phyloP scores from a whole-genome alignment of 768 basidiomycete genomes.

The Brasilioporus rufonigricans region DNA sequence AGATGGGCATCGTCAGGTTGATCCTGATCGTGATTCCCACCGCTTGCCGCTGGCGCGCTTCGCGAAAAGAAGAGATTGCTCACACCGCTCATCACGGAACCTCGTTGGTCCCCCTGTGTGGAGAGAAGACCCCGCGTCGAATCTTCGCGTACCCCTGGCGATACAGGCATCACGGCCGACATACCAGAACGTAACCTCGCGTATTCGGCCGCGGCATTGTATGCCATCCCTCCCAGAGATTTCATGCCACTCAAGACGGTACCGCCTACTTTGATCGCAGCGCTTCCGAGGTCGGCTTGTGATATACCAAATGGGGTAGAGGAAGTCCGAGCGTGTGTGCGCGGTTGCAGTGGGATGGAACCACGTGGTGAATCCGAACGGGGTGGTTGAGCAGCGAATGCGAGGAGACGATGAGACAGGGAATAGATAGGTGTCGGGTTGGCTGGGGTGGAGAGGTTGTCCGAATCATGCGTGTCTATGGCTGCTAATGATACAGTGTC shows the following conservation, averaged over 20 bases:
- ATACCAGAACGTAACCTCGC: conserved; percentile 35
- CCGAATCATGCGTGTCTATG: conserved; percentile 27
- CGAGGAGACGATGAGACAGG: conserved; percentile 54
- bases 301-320: conserved; percentile 33
- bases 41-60: conserved; percentile 36
- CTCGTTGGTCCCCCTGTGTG: conserved; percentile 20
- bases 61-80: conserved; percentile 53
- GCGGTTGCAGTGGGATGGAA: conserved; percentile 16
- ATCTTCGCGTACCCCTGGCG: conserved; percentile 5
- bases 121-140: conserved; percentile 15
- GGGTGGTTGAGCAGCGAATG: conserved; percentile 46
- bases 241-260: conserved; percentile 63
- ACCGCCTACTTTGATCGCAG: conserved; percentile 57
- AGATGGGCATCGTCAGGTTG: conserved; percentile 7
- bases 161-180: conserved; percentile 6
- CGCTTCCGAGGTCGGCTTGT: conserved; percentile 53
- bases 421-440: conserved; percentile 51
- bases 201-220: conserved; percentile 46
- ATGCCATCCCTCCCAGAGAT: conserved; percentile 42
- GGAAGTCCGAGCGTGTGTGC: conserved; percentile 24
- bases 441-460: background rate
- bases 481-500: conserved; percentile 40
- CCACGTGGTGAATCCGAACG: conserved; percentile 19
- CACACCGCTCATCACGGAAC: conserved; percentile 28
- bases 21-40: conserved; percentile 16